phyloP scores from a whole-genome alignment of 179 eudicot genomes.

The Gypsophila paniculata region DNA sequence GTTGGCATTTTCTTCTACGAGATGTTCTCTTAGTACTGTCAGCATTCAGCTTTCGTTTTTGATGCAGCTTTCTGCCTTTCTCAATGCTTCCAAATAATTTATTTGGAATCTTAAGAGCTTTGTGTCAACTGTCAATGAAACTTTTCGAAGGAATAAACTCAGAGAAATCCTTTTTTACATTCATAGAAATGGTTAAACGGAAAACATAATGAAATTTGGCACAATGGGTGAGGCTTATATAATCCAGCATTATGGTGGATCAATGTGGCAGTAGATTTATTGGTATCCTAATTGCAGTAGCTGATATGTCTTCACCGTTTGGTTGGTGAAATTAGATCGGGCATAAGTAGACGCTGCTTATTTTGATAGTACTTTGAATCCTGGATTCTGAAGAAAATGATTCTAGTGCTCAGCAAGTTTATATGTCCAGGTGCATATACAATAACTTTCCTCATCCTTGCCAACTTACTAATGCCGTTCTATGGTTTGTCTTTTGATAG shows the following conservation, averaged over 20 bases:
- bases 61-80: not conserved
- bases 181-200: not conserved
- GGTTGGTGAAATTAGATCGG: not conserved
- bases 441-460: not conserved
- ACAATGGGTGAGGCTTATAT: not conserved
- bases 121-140: not conserved
- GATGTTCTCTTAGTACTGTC: not conserved
- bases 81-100: not conserved
- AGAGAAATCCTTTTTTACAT: not conserved
- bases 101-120: not conserved
- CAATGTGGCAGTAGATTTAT: too few species aligned
- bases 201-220: not conserved
- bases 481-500: slow-evolving; percentile 28
- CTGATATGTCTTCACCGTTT: slow-evolving; percentile 4
- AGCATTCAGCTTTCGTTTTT: not conserved
- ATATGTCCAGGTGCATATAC: not conserved
- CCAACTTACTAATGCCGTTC: not conserved
- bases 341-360: not conserved
- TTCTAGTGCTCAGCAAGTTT: not conserved
- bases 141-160: not conserved
- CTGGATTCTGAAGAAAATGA: not conserved
- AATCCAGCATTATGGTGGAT: too few species aligned
- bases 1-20: not conserved
- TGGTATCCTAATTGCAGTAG: not conserved
- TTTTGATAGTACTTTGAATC: not conserved